A percentile compares a stretch with the other conserved stretches of the same genome.
Conservation (phyloP, 2,329 filamentous ascomycete species). For the Cadophora sp. region DNA sequence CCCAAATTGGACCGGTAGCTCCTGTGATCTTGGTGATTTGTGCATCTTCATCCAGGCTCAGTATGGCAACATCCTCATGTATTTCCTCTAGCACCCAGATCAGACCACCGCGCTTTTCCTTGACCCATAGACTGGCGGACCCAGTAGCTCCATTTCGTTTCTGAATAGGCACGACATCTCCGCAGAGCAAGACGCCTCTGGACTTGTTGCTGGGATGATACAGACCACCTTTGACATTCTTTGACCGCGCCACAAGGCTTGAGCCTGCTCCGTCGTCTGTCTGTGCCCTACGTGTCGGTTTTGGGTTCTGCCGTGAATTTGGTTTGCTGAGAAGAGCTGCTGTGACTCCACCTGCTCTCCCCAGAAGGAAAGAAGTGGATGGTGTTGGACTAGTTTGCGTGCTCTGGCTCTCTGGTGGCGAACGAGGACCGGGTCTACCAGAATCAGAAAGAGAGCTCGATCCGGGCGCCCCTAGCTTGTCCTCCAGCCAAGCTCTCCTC, state of each 20-base stretch:
- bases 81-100: conserved; percentile 99
- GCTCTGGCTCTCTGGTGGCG: conserved; percentile 34
- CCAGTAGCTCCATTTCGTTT: conserved; percentile 93
- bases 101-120: conserved; percentile 90
- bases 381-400: conserved; percentile 44
- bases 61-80: conserved; percentile 84
- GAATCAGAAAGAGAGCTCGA: conserved; percentile 48
- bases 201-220: conserved; percentile 75
- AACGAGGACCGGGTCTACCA: conserved; percentile 33
- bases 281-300: conserved; percentile 62
- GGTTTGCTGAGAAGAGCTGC: conserved; percentile 84
- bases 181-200: conserved; percentile 88
- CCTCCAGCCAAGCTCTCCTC: conserved; percentile 85
- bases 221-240: conserved; percentile 56
- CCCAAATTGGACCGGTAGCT: conserved; percentile 88
- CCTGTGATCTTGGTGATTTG: conserved; percentile 73
- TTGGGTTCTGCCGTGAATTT: conserved; percentile 60
- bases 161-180: conserved; percentile 97
- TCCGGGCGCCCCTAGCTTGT: conserved; percentile 75
- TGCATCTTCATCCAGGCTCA: conserved; percentile 80
- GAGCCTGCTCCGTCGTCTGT: conserved; percentile 65
- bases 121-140: conserved; percentile 96
- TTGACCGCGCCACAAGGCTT: conserved; percentile 51
- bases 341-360: conserved; percentile 74
- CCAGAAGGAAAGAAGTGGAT: conserved; percentile 68